Conservation (phyloP, 108 stramenopile genomes). For the Pseudonitzschia pungens region DNA sequence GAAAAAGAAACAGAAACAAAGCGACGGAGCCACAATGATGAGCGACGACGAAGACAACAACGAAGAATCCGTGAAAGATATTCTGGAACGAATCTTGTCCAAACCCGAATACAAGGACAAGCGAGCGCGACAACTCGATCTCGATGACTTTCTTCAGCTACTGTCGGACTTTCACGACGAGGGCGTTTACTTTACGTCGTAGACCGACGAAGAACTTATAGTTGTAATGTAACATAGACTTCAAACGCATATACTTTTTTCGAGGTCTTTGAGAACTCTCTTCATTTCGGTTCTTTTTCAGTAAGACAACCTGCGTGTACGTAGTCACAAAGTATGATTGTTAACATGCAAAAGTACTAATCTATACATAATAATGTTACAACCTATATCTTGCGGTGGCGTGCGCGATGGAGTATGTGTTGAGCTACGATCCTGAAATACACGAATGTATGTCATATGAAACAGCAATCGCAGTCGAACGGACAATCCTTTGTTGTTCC, state of each 20-base stretch:
- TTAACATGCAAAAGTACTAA: too few relatives aligned
- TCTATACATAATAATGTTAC: too few relatives aligned
- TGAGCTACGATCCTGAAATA: too few relatives aligned
- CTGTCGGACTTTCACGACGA: constrained; percentile 88
- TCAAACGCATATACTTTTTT: too few relatives aligned
- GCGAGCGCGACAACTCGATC: constrained; percentile 91
- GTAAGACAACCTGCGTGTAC: too few relatives aligned
- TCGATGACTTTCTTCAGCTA: constrained; percentile 94
- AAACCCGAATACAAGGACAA: constrained; percentile 79
- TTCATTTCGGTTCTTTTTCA: too few relatives aligned
- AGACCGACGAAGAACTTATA: background rate
- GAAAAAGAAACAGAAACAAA: constrained; percentile 1
- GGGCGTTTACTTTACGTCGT: constrained; percentile 84
- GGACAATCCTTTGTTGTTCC: constrained; percentile 76
- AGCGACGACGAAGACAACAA: constrained; percentile 21
- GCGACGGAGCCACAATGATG: background rate
- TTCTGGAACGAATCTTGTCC: constrained; percentile 82
- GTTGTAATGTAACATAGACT: background rate
- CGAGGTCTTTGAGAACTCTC: too few relatives aligned
- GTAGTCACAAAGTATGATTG: too few relatives aligned
- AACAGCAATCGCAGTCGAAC: constrained; percentile 91
- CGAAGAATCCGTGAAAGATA: constrained; percentile 49
- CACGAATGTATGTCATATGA: constrained; percentile 48
- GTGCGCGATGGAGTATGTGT: too few relatives aligned
- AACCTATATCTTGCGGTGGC: too few relatives aligned